Conservation (phyloP, 208 protist species). For the Acanthamoeba rhysodes region DNA sequence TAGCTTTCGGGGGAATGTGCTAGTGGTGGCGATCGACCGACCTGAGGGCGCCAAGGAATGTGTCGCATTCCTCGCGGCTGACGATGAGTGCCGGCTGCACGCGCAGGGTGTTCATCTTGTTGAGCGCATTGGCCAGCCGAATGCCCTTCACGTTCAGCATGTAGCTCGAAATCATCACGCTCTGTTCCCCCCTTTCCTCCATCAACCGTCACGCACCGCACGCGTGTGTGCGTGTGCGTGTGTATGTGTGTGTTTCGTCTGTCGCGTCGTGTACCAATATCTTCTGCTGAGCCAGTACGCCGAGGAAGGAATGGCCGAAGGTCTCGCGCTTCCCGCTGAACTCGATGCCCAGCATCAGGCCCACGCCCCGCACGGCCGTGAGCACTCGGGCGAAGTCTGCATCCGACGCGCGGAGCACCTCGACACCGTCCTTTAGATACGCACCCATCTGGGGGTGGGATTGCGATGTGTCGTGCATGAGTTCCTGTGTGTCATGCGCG, state of each 20-base stretch:
- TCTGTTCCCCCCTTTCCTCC: background rate
- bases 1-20: background rate
- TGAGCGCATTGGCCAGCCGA: constrained; percentile 52
- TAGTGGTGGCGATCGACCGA: background rate
- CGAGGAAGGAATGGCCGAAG: background rate
- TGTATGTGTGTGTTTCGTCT: too few relatives aligned
- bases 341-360: constrained; percentile 38
- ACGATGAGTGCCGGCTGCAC: constrained; percentile 23
- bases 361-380: background rate
- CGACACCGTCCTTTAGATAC: background rate
- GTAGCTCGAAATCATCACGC: constrained; percentile 58
- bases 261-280: background rate
- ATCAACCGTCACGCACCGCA: background rate
- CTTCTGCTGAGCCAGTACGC: background rate
- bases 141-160: constrained; percentile 66
- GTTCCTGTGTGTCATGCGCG: background rate
- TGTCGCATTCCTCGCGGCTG: constrained; percentile 2
- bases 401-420: background rate
- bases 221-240: background rate
- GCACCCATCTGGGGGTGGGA: background rate
- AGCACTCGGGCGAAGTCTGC: background rate
- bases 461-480: background rate
- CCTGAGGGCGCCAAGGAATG: background rate
- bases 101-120: constrained; percentile 67
- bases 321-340: background rate